Evolutionary conservation across 2,329 filamentous ascomycete species (phyloP), one percentile per base, ranked within the genome.

Genomic region (Myriosclerotinia duriaeana): DNA sequence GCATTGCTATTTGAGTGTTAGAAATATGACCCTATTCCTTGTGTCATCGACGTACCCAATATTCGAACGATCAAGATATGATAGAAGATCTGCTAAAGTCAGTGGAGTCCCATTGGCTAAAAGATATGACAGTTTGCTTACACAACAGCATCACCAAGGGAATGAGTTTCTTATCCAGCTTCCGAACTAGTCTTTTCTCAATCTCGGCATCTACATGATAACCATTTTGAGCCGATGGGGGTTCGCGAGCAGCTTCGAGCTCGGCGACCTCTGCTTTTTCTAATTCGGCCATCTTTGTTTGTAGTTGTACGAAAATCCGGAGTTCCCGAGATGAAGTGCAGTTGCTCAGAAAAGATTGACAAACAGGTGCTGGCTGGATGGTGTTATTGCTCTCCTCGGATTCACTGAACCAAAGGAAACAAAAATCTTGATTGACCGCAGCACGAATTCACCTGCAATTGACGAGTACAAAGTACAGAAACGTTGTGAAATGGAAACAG

Each of bases 91-190:
- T 82, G 30, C 34, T 2, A 20, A 22, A 11, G 12, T 63, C 20
- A 42, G 17, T 46, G 30, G 30, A 34, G 7, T 8, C 36, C 48
- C 20, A 22, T 14, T 4, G 11, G 5, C 15, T 26, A 26, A 11
- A 9, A 38, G 2, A 44, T 40, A 4, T 1, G 15, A 15, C 7
- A 40, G 14, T 8, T 46, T 38, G 15, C 46, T 53, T 53, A 71
- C 71, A 73, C 44, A 73, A 68, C 12, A 53, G 38, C 52, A 71
- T 65, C 22, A 72, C 71, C 17, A 71, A 64, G n/a, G 70, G 70
- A n/a, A 89, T 84, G 34, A 90, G 78, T 66, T 80, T 80, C 60
- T 79, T 79, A 75, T 90, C 87, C 69, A 90, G 79, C 75, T 84
- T 87, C 72, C 78, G 81, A 50, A 86, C 76, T 12, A 88, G 80